phyloP scores from a whole-genome alignment of 1,139 yeast genomes.

The Pichia sp. region DNA sequence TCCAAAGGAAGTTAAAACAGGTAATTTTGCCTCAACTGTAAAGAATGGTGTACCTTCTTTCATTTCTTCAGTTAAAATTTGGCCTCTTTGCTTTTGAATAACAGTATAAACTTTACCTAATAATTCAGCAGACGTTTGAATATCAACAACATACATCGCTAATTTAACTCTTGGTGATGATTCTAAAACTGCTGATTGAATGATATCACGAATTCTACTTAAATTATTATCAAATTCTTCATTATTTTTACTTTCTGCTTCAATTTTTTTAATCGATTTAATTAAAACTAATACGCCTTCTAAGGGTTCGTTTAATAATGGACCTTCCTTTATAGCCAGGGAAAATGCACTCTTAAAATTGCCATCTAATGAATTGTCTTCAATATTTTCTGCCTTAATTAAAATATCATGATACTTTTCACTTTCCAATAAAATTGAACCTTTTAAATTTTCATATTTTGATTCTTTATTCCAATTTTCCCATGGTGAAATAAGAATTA shows the following conservation, averaged over 20 bases:
- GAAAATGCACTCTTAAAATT: constrained; percentile 67
- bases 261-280: constrained; percentile 39
- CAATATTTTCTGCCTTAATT: constrained; percentile 49
- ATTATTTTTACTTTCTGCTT: no score
- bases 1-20: constrained; percentile 96
- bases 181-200: constrained; percentile 61
- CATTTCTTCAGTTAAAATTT: constrained; percentile 85
- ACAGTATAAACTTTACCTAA: constrained; percentile 94
- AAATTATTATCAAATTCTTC: constrained; percentile 60
- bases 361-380: constrained; percentile 41
- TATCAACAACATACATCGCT: constrained; percentile 91
- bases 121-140: constrained; percentile 92
- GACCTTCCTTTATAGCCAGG: constrained; percentile 78
- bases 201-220: constrained; percentile 64
- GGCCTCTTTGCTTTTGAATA: constrained; percentile 82
- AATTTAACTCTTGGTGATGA: constrained; percentile 87
- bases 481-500: constrained; percentile 10
- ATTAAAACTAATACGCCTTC: constrained; percentile 68
- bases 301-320: constrained; percentile 79
- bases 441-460: not conserved
- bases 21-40: constrained; percentile 76
- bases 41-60: constrained; percentile 97
- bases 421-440: constrained; percentile 19
- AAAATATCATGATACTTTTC: constrained; percentile 58
- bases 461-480: not conserved